Base-by-base conservation (phyloP, 2,329 filamentous ascomycete species). In the Diaporthe caulivora region DNA sequence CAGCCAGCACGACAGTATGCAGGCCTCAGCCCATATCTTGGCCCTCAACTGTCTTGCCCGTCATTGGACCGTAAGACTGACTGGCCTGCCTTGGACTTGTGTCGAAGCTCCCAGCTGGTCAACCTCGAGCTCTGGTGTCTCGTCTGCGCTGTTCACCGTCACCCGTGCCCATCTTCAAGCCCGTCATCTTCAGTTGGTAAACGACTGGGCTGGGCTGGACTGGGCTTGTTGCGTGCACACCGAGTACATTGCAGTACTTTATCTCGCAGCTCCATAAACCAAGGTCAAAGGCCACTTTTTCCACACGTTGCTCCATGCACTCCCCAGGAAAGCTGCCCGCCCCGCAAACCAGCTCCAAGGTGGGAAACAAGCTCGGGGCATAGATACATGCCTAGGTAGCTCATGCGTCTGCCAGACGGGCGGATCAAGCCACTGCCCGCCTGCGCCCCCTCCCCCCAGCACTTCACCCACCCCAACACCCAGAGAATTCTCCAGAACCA, bases 341-440 rank as follows among this genome's bases (percentile, higher is more conserved):
- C 62, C 62, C 62, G 47, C 62, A 67, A 9, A 53, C 47, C 62
- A 49, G 51, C 18, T 65, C 62, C 62, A 37, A 65, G 62, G 62
- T n/a, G 62, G 62, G 62, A 65, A 67, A 53, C 62, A 67, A 67
- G 62, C 62, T 67, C 62, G 62, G 62, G 44, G 62, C 62, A 21
- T 65, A n/a, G n/a, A n/a, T n/a, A n/a, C n/a, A n/a, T n/a, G n/a
- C n/a, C n/a, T n/a, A n/a, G n/a, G n/a, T n/a, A 65, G 62, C 62
- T 65, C 44, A 53, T 65, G 62, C 62, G 44, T 51, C 62, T 67
- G 62, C 62, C 31, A 67, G 21, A 67, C 62, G 31, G 40, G 40
- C 62, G 51, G 62, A 51, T 67, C 62, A 53, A 67, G 62, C 62
- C 62, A 67, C 62, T 67, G 62, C 62, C 62, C 62, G 40, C 62